Conservation (phyloP, 768 basidiomycete genomes). For the Tephrocybe sp. region DNA sequence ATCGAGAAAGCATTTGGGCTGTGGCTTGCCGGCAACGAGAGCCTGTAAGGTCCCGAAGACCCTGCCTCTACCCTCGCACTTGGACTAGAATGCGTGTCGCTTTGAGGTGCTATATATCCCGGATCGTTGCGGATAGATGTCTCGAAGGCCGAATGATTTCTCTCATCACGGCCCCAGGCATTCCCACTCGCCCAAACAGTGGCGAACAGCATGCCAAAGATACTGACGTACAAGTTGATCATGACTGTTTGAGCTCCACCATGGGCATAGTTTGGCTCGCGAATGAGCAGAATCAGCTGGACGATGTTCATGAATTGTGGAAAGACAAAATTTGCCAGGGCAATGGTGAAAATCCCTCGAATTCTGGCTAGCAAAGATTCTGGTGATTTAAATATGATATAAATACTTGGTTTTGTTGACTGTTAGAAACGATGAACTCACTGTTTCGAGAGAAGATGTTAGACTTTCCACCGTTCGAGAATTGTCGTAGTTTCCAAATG, state of each 20-base stretch:
- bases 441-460: constrained; percentile 3
- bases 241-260: constrained; percentile 23
- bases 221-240: constrained; percentile 27
- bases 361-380: constrained; percentile 22
- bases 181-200: constrained; percentile 30
- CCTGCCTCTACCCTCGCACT: too few relatives aligned
- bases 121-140: too few relatives aligned
- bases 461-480: constrained; percentile 7
- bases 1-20: too few relatives aligned
- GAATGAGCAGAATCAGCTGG: constrained; percentile 27
- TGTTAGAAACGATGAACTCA: neutral
- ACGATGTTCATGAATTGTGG: constrained; percentile 33
- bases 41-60: too few relatives aligned
- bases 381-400: neutral
- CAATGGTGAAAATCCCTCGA: constrained; percentile 33
- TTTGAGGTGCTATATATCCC: too few relatives aligned
- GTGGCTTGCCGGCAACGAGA: too few relatives aligned
- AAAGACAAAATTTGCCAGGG: constrained; percentile 36
- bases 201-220: constrained; percentile 36
- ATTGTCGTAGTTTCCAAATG: constrained; percentile 15
- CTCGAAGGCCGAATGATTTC: constrained; percentile 1
- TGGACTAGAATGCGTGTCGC: too few relatives aligned
- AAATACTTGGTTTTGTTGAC: too few relatives aligned
- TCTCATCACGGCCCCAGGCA: constrained; percentile 12
- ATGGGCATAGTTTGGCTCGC: constrained; percentile 20